phyloP scores from a whole-genome alignment of 257 asterid genomes.

The Euphrasia confusa region DNA sequence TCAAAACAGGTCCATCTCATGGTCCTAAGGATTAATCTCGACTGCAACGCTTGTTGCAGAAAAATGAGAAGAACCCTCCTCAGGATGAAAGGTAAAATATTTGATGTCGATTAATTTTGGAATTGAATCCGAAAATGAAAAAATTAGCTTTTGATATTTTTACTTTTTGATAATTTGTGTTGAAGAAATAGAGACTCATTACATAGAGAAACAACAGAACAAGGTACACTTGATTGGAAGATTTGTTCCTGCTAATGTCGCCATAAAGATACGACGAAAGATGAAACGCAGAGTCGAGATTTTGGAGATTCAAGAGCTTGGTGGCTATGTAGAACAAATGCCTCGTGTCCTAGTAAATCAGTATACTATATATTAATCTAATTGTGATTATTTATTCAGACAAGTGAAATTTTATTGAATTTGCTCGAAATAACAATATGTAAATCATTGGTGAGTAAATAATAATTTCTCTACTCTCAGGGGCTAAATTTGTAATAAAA shows the following conservation, averaged over 20 bases:
- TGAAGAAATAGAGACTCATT: conserved; percentile 4
- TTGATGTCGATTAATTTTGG: no score
- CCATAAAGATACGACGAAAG: conserved; percentile 43
- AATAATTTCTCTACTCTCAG: neutral
- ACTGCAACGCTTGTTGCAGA: conserved; percentile 80
- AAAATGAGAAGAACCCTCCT: conserved; percentile 68
- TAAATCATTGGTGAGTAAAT: no score
- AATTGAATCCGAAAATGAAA: no score
- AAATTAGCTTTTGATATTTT: no score
- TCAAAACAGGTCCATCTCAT: conserved; percentile 42
- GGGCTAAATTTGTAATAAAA: neutral
- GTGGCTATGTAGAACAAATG: conserved; percentile 25
- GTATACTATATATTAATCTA: neutral
- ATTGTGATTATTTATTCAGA: neutral
- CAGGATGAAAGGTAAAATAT: conserved; percentile 73
- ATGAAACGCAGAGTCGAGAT: conserved; percentile 44
- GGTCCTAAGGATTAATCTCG: conserved; percentile 77
- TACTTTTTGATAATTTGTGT: no score
- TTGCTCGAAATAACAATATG: no score
- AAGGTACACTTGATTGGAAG: conserved; percentile 34
- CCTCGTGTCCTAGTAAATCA: conserved; percentile 10
- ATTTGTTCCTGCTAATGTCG: conserved; percentile 39
- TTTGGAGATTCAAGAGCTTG: conserved; percentile 38
- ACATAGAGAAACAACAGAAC: conserved; percentile 3
- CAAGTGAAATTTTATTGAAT: neutral